These are phyloP conservation scores for Polytrichum formosum DNA, from an alignment of 225 moss, liverwort and hornwort genomes.

Conservation along the genomic window DNA sequence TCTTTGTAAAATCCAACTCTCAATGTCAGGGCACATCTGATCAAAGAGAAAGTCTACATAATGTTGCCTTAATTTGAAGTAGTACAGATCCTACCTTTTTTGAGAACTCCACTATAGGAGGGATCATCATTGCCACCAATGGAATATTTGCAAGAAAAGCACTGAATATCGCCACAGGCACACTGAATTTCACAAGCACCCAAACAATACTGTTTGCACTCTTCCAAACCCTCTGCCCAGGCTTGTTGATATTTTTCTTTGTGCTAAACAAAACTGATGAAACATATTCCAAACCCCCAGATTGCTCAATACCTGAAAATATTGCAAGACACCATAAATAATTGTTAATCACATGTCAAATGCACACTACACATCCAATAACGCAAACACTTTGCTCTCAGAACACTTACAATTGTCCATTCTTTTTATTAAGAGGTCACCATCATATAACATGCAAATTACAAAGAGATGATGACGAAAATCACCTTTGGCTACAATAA, in stretches of 20 bases:
- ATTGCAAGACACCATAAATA: not conserved
- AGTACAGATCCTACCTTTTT: slow-evolving; percentile 46
- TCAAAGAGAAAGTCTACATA: too few species aligned
- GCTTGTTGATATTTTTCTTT: slow-evolving; percentile 38
- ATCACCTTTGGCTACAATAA: slow-evolving; percentile 85
- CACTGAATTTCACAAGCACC: slow-evolving; percentile 78
- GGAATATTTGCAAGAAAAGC: slow-evolving; percentile 97
- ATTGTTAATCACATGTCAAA: not conserved
- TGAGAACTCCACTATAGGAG: slow-evolving; percentile 77
- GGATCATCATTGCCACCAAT: slow-evolving; percentile 98
- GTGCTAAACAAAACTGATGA: slow-evolving; percentile 75
- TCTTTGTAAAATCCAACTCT: too few species aligned
- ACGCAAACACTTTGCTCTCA: too few species aligned
- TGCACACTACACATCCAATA: too few species aligned
- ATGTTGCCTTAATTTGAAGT: too few species aligned
- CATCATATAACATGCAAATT: too few species aligned
- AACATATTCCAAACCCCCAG: slow-evolving; percentile 83
- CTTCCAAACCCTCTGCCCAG: slow-evolving; percentile 40
- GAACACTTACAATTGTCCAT: too few species aligned
- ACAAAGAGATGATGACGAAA: too few species aligned
- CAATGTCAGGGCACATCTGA: too few species aligned
- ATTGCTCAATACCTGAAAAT: slow-evolving; percentile 72
- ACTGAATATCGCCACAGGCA: slow-evolving; percentile 84
- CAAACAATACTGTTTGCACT: slow-evolving; percentile 76
- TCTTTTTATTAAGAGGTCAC: too few species aligned